Percentiles rank a stretch among this genome's conserved stretches.
Conservation (phyloP, 805 yeast species). For the Myxozyma melibiosi region DNA sequence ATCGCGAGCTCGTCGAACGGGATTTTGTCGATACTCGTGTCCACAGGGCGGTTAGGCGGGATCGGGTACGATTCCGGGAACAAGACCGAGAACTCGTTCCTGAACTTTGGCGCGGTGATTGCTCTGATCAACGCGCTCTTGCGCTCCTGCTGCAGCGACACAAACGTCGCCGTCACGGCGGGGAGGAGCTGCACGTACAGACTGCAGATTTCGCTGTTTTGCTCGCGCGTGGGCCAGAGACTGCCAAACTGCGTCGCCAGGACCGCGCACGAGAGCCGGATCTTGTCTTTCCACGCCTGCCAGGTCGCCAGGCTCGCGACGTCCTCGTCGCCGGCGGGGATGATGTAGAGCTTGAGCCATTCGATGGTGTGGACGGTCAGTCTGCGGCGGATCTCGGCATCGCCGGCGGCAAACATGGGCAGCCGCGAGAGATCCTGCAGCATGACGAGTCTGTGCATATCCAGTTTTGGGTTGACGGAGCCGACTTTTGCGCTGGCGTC, state of each 20-base stretch:
- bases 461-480: constrained; percentile 28
- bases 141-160: constrained; percentile 33
- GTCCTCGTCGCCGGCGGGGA: constrained; percentile 15
- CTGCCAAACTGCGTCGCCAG: constrained; percentile 38
- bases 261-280: constrained; percentile 37
- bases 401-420: constrained; percentile 32
- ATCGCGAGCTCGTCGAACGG: constrained; percentile 68
- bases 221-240: constrained; percentile 39
- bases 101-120: constrained; percentile 39
- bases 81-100: constrained; percentile 39
- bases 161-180: constrained; percentile 38
- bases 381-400: not conserved
- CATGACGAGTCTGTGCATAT: constrained; percentile 48
- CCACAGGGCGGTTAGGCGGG: constrained; percentile 57
- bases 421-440: constrained; percentile 47
- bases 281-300: constrained; percentile 34
- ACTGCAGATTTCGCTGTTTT: constrained; percentile 36
- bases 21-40: constrained; percentile 71
- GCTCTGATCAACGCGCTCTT: constrained; percentile 4
- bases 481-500: constrained; percentile 12
- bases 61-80: constrained; percentile 74
- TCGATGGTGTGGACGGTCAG: constrained; percentile 18
- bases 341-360: constrained; percentile 24
- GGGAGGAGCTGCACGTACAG: constrained; percentile 41
- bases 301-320: constrained; percentile 7